Evolutionary conservation across 2,329 filamentous ascomycete genomes (phyloP).

Genomic region (Aspergillus sp.): DNA sequence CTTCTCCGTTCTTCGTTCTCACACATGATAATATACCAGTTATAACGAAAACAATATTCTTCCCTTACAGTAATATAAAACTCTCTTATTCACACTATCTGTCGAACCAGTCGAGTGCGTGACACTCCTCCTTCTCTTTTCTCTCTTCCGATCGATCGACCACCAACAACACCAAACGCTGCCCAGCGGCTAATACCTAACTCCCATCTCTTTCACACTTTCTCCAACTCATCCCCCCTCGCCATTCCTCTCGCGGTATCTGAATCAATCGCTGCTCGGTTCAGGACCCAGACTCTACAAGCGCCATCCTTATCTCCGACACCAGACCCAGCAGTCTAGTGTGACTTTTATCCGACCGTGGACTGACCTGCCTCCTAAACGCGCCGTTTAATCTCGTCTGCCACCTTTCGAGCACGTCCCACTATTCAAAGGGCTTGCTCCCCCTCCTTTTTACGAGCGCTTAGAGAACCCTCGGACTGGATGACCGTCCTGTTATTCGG

Average conservation of each 20-base stretch:
- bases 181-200: neutral
- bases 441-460: neutral
- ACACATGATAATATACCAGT: no score
- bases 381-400: neutral
- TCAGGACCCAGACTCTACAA: neutral
- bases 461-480: conserved; percentile 5
- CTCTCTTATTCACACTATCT: no score
- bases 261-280: no score
- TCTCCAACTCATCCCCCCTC: neutral
- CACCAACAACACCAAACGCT: neutral
- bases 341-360: neutral
- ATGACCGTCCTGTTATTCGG: conserved; percentile 18
- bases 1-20: no score
- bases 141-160: neutral
- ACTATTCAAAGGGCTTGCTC: neutral
- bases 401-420: neutral
- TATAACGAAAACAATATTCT: no score
- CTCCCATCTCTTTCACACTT: neutral
- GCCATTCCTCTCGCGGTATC: neutral
- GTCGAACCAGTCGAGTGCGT: no score
- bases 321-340: neutral
- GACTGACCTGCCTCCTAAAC: neutral
- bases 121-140: neutral
- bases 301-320: neutral
- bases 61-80: no score